Conservation (phyloP, 805 yeast species). For the Candida pseudoglaebosa region DNA sequence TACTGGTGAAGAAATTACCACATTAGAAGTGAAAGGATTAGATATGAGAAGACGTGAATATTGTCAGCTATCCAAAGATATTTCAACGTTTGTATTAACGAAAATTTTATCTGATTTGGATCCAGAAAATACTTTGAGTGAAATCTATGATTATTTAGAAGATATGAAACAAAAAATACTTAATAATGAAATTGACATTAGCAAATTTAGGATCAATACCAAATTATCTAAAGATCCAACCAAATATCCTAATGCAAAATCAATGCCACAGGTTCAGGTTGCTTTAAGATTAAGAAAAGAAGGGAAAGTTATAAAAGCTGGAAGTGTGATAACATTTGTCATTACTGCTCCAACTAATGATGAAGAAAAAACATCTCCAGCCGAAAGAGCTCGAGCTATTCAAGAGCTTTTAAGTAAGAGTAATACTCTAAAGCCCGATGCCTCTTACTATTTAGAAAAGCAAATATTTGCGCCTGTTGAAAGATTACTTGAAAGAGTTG, state of each 20-base stretch:
- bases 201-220: conserved; percentile 77
- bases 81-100: conserved; percentile 70
- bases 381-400: conserved; percentile 81
- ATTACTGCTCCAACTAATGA: conserved; percentile 47
- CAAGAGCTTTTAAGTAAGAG: conserved; percentile 61
- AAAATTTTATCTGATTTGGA: conserved; percentile 69
- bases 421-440: conserved; percentile 61
- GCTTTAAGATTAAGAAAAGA: conserved; percentile 76
- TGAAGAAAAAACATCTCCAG: conserved; percentile 35
- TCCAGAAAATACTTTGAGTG: conserved; percentile 69
- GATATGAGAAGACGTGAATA: conserved; percentile 97
- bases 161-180: conserved; percentile 55
- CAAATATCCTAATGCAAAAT: conserved; percentile 75
- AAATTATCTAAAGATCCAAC: conserved; percentile 84
- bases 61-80: conserved; percentile 88
- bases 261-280: conserved; percentile 86
- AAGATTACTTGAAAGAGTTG: conserved; percentile 77
- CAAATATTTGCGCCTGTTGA: conserved; percentile 90
- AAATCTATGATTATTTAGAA: conserved; percentile 69
- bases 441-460: conserved; percentile 74
- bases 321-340: conserved; percentile 84
- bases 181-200: conserved; percentile 57
- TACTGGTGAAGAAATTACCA: conserved; percentile 50
- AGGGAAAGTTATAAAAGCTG: conserved; percentile 85
- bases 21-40: conserved; percentile 88